Base-by-base conservation (phyloP, 441 rosid genomes). In the Breynia disticha region DNA sequence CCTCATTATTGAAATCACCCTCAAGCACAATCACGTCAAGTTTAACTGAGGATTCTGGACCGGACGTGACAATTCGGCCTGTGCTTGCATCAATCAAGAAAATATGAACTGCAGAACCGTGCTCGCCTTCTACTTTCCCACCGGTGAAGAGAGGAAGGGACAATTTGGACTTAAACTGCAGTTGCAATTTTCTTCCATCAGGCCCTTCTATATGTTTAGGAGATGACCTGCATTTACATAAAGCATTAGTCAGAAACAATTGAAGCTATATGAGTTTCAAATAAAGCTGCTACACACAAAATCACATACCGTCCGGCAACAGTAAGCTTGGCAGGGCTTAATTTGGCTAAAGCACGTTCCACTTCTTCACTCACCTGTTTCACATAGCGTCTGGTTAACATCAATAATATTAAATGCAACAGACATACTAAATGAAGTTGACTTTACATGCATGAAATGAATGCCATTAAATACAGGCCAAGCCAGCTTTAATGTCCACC, bases 121-220 rank as follows among this genome's bases (percentile, higher is more conserved):
- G 97, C 66, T 89, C 97, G 12, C 95, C 97, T 72, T 89, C 95
- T 21, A 89, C 83, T 76, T 80, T 89, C 37, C 91, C 95, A 57
- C 95, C 97, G 0, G 97, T 88, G 62, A 85, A 88, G 62, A 85
- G 79, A 39, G 95, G 91, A 63, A 85, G 90, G 48, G 95, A 83
- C 65, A 86, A 46, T 67, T 78, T 82, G 50, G 97, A 73, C 75
- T 73, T 76, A 68, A 89, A 86, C 17, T 70, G 80, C 51, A 89
- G 67, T 79, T 82, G 95, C 75, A 89, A 64, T 64, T 80, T 82
- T 71, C 89, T 70, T 46, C 95, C 97, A 73, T 71, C 82, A 0
- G 77, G 70, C 28, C 87, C 95, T 69, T 79, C 79, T n/a, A 88
- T 81, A 45, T 79, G 59, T 75, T 77, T 85, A 3, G 91, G 95